Evolutionary conservation across 169 alveolate genomes (phyloP), one percentile per base, ranked within the genome.

Genomic region (Eimeria zaria): DNA sequence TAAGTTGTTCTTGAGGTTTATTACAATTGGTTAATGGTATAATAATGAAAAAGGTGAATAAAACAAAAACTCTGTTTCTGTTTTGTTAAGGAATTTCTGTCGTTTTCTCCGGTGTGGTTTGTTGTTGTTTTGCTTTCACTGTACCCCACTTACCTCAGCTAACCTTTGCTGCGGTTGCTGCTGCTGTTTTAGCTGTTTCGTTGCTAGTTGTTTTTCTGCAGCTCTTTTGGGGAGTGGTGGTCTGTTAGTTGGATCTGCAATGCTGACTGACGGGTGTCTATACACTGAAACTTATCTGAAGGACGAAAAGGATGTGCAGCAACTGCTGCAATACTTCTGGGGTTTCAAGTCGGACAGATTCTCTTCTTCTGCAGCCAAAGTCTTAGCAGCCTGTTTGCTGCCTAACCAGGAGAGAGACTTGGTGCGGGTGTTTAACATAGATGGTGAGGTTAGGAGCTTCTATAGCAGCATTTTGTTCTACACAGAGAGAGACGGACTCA

Each of bases 221-320:
- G 93, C 93, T 6, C 83, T 85, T 12, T 27, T 85, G 9, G 80
- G 83, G 27, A 60, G 93, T 33, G 80, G 93, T 12, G 62, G 41
- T 2, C 44, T 85, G 69, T 36, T 85, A 81, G 62, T 62, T 30
- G 80, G 81, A 2, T 58, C 93, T 27, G 24, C 80, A 20, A 48
- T 60, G 60, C 36, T 85, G 48, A 85, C 93, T 6, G 93, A 85
- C 46, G 93, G 93, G 64, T 85, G 81, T 24, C 58, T 85, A 46
- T 85, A 85, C 83, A 62, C 80, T 24, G 67, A 24, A 62, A 36
- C 30, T 18, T 85, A 2, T 20, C 58, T 85, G 4, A 85, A 85
- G 44, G 80, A 62, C 41, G 78, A 55, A 11, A 55, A 55, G 14
- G 93, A 85, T 30, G 60, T 85, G 27, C 60, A 85, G 41, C 81